Base-by-base conservation (phyloP, 352 stramenopile genomes). In the Halophytophthora batemanensis region DNA sequence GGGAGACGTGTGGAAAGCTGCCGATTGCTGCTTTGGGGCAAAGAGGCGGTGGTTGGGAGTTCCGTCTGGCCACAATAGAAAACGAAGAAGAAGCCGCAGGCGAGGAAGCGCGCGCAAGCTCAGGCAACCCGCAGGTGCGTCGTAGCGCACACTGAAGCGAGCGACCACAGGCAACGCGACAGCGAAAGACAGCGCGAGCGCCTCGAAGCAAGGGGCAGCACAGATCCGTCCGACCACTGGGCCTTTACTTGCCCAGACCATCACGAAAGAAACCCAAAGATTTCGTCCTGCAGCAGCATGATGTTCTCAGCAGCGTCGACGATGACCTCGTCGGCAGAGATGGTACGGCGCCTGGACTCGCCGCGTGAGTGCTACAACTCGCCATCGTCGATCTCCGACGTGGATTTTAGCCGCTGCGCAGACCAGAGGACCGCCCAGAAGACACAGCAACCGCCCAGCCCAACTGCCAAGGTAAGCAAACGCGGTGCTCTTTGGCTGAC, bases 371-470 rank as follows among this genome's bases (percentile, higher is more conserved):
- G 59, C 45, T 87, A 71, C 55, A 59, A 66, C 45, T 88, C 77
- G 14, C 79, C 79, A 6, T 90, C 77, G 19, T 83, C 77, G 18
- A 85, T 88, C 41, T 77, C 69, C 3, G 74, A 87, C 23, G 61
- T 87, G 48, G 72, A 77, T 50, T 63, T 70, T 34, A 67, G 46
- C 45, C 42, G 28, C 17, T 46, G 33, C 34, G 35, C 31, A 6
- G 15, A 17, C 33, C 3, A 14, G 18, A 28, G 23, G 22, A 58
- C 28, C 10, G 41, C 52, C 13, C 60, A 51, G 23, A 15, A 11
- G 2, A 58, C 35, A 12, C 37, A 56, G 13, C 60, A 51, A 21
- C 11, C 15, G 1, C 23, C 45, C 13, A 56, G 55, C 29, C 37
- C 35, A 25, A 64, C 34, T 40, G 15, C 59, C 51, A 77, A 82